phyloP scores from a whole-genome alignment of 2,329 filamentous ascomycete species.

The Phyllosticta citrichinensis region DNA sequence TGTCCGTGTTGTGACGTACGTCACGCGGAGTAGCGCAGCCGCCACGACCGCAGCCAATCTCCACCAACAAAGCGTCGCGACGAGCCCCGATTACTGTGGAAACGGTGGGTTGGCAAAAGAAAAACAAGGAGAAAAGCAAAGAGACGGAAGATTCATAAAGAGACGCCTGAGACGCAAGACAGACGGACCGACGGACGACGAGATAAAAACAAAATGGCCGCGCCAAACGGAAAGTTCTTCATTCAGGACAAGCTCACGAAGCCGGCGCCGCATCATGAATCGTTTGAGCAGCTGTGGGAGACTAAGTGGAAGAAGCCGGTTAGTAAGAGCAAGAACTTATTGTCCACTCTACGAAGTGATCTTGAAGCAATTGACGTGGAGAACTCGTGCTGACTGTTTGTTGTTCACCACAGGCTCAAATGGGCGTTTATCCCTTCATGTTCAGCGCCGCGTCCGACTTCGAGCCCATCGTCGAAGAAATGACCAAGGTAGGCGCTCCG shows the following conservation, averaged over 20 bases:
- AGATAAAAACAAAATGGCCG: conserved; percentile 21
- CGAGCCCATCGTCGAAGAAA: conserved; percentile 53
- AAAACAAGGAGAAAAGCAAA: not conserved
- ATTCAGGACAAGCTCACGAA: conserved; percentile 37
- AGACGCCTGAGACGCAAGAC: not conserved
- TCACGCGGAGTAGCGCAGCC: too few relatives aligned
- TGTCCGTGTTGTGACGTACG: too few relatives aligned
- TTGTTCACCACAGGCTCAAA: conserved; percentile 25
- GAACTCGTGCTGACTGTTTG: not conserved
- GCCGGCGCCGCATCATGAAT: conserved; percentile 37
- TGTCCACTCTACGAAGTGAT: not conserved
- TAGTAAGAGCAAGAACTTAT: conserved; percentile 17
- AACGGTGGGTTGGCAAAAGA: too few relatives aligned
- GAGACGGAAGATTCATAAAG: not conserved
- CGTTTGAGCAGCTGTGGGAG: conserved; percentile 50
- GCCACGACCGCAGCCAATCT: too few relatives aligned
- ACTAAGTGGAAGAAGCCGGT: conserved; percentile 65
- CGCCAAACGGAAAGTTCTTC: conserved; percentile 33
- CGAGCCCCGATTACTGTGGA: too few relatives aligned
- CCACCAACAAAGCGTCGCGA: too few relatives aligned
- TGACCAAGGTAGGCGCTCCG: conserved; percentile 41
- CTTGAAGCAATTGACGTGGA: not conserved
- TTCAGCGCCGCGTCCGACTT: conserved; percentile 61
- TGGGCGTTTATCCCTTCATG: conserved; percentile 65
- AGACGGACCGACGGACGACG: not conserved